Conservation (phyloP, 352 stramenopile species). For the Phytophthora boehmeriae region DNA sequence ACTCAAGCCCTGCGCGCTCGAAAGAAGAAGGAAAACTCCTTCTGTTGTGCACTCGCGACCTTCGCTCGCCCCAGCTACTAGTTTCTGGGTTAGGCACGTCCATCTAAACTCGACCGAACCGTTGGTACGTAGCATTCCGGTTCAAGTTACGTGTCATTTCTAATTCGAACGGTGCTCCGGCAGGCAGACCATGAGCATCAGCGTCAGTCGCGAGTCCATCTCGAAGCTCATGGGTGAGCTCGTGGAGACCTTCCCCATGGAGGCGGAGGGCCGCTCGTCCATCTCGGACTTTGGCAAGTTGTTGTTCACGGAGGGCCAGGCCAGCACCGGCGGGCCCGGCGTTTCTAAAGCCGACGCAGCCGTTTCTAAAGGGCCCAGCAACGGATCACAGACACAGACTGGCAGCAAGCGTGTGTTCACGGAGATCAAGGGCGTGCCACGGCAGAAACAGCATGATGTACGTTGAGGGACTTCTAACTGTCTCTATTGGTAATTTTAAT, state of each 20-base stretch:
- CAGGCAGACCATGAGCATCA: conserved; percentile 59
- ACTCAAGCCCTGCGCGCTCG: not conserved
- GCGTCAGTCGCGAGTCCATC: conserved; percentile 84
- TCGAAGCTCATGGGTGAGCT: conserved; percentile 88
- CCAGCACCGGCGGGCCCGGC: conserved; percentile 14
- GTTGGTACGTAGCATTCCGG: too few species aligned
- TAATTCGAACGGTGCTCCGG: not conserved
- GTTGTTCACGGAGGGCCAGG: conserved; percentile 80
- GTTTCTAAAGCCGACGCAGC: conserved; percentile 3
- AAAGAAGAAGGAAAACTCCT: not conserved
- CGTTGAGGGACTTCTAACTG: conserved; percentile 12
- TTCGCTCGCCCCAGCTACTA: not conserved
- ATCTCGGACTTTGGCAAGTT: conserved; percentile 90
- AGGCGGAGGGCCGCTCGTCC: conserved; percentile 71
- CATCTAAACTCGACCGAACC: not conserved
- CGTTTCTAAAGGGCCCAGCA: conserved; percentile 7
- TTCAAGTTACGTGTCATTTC: not conserved
- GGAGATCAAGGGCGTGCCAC: conserved; percentile 84
- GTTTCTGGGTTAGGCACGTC: too few species aligned
- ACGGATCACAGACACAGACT: conserved; percentile 21
- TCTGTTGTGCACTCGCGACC: not conserved
- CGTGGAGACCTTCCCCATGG: conserved; percentile 82
- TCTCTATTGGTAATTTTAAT: too few species aligned
- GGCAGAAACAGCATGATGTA: conserved; percentile 84
- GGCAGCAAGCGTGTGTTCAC: conserved; percentile 82